Base-by-base conservation (phyloP, 2,329 filamentous ascomycete species). In the Tolypocladium cylindrosporum region DNA sequence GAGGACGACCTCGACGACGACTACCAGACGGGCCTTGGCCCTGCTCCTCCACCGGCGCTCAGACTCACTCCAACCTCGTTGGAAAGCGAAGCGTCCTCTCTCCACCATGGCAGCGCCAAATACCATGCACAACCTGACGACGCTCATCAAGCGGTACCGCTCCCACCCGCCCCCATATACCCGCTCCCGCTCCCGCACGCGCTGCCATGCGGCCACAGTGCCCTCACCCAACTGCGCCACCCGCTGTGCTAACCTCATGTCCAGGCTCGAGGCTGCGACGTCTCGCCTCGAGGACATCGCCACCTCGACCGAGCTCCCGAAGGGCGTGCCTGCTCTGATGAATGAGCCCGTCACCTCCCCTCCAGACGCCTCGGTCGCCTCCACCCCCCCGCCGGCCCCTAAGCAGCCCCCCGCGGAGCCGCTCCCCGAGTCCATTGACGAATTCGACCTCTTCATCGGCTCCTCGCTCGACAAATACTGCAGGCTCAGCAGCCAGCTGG, bases 211-310 rank as follows among this genome's bases (percentile, higher is more conserved):
- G 57, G 41, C 39, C 36, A 21, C 21, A 16, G 3, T 16, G 43
- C 31, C 45, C 56, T 52, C 53, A 41, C 9, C 37, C 27, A 53
- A 14, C 62, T 58, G 14, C 19, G 11, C 24, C 10, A 16, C 13
- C 5, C 19, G 8, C 10, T 21, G 13, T 72, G 68, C 82, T 84
- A 72, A 85, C 74, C 59, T 70, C 60, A 69, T 78, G 58, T 63
- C 64, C 72, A 99, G 94, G 77, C 89, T 99, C 66, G 94, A 99
- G 81, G 94, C 94, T 72, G 94, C 94, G 43, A 99, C 94, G 56
- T 94, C 91, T 63, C 87, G 94, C 59, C 85, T 99, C 58, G 94
- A 99, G 78, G 94, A 99, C 73, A 96, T 99, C 69, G 93, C 94
- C 52, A 86, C 89, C 64, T 88, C 90, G 19, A 84, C 82, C 57